Percentiles rank a stretch among this genome's conserved stretches.
Conservation (phyloP, 2,329 filamentous ascomycete genomes). For the Phyllachora maydis region DNA sequence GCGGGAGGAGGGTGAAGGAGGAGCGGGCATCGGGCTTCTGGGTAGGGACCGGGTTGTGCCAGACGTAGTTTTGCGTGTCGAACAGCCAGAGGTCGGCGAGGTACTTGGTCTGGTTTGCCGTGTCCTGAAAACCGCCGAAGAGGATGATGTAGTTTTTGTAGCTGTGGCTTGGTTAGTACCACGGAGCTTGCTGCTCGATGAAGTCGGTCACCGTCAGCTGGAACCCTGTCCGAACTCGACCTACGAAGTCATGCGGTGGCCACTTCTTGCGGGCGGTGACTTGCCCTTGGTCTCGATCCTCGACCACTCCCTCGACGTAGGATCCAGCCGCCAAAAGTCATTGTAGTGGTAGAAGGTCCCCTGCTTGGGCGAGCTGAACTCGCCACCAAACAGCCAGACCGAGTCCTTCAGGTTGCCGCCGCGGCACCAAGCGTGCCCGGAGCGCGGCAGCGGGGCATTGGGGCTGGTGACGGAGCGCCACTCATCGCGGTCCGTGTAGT, state of each 20-base stretch:
- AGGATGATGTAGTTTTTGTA: constrained; percentile 94
- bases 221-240: too few species aligned
- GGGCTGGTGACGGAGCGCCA: constrained; percentile 83
- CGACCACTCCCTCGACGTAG: constrained; percentile 70
- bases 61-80: constrained; percentile 70
- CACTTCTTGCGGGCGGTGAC: constrained; percentile 66
- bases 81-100: constrained; percentile 89
- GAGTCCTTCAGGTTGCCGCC: constrained; percentile 62
- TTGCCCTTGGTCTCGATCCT: constrained; percentile 66
- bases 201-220: too few species aligned
- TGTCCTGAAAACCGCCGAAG: constrained; percentile 95
- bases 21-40: constrained; percentile 81
- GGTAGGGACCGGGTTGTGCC: constrained; percentile 57
- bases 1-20: constrained; percentile 79
- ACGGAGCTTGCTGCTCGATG: background rate
- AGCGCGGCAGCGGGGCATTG: constrained; percentile 77
- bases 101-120: constrained; percentile 85
- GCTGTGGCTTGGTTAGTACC: too few species aligned
- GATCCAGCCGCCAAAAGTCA: constrained; percentile 90
- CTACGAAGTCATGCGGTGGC: constrained; percentile 93
- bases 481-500: constrained; percentile 65
- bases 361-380: constrained; percentile 92
- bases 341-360: constrained; percentile 99
- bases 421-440: constrained; percentile 86
- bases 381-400: constrained; percentile 85